Evolutionary conservation across 176 grass and related monocot genomes (phyloP).

Genomic region (Cymbopogon citratus): DNA sequence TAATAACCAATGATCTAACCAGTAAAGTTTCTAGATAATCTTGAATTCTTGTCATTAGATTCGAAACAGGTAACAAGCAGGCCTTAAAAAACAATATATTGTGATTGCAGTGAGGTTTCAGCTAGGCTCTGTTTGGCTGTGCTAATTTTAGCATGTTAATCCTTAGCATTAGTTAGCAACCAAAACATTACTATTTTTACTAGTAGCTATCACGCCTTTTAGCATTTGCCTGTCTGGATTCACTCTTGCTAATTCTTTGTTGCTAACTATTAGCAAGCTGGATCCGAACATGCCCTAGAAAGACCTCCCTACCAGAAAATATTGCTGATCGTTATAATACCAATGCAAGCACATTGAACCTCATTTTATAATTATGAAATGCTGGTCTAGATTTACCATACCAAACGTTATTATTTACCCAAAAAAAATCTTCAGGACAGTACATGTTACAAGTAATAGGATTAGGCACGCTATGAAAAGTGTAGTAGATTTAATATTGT

Average conservation of each 20-base stretch:
- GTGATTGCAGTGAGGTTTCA: constrained; percentile 1
- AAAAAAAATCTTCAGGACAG: neutral
- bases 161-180: neutral
- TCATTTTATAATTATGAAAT: neutral
- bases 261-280: neutral
- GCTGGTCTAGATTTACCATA: constrained; percentile 4
- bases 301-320: constrained; percentile 6
- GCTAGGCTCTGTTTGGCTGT: neutral
- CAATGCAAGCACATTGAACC: neutral
- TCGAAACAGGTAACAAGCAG: constrained; percentile 2
- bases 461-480: neutral
- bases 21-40: neutral
- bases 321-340: constrained; percentile 1
- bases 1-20: constrained; percentile 7
- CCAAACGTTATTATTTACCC: neutral
- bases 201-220: neutral
- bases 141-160: neutral
- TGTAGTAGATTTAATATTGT: neutral
- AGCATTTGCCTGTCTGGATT: neutral
- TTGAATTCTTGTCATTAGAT: constrained; percentile 23
- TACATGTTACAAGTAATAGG: neutral
- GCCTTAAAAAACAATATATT: constrained; percentile 9
- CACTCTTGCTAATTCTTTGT: neutral
- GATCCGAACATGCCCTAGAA: neutral
- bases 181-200: neutral